These are phyloP conservation scores for Astragalus glycyphyllos DNA, from an alignment of 306 rosid species.

Conservation along the genomic window DNA sequence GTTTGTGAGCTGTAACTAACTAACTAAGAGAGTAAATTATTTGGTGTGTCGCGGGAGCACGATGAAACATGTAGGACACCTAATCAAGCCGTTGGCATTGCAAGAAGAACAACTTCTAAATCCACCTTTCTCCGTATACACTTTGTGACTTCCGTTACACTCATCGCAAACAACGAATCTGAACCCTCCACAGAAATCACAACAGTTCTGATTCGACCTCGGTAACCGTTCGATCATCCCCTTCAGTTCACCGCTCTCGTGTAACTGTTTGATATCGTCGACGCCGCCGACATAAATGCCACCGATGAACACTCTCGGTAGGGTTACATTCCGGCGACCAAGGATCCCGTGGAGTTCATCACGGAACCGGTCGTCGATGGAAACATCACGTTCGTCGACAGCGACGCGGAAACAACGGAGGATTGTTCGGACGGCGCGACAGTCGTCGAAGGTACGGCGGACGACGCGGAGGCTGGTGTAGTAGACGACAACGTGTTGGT, in stretches of 20 bases:
- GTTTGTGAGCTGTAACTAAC: constrained; percentile 44
- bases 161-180: constrained; percentile 66
- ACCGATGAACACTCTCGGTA: constrained; percentile 69
- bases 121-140: constrained; percentile 59
- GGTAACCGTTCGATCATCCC: constrained; percentile 65
- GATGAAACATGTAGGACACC: constrained; percentile 67
- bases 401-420: constrained; percentile 59
- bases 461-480: constrained; percentile 84
- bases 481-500: constrained; percentile 64
- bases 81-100: constrained; percentile 70
- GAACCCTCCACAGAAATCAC: constrained; percentile 74
- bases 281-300: constrained; percentile 72
- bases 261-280: constrained; percentile 63
- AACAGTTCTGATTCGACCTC: constrained; percentile 42
- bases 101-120: constrained; percentile 62
- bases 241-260: constrained; percentile 68
- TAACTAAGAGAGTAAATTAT: constrained; percentile 5
- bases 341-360: constrained; percentile 64
- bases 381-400: constrained; percentile 86
- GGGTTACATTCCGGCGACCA: constrained; percentile 48
- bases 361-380: constrained; percentile 64
- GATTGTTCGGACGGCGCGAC: constrained; percentile 68
- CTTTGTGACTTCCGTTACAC: constrained; percentile 85
- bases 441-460: constrained; percentile 83
- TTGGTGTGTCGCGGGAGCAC: constrained; percentile 47